Evolutionary conservation across 2,329 filamentous ascomycete genomes (phyloP).

Genomic region (Metarhizium robertsii): DNA sequence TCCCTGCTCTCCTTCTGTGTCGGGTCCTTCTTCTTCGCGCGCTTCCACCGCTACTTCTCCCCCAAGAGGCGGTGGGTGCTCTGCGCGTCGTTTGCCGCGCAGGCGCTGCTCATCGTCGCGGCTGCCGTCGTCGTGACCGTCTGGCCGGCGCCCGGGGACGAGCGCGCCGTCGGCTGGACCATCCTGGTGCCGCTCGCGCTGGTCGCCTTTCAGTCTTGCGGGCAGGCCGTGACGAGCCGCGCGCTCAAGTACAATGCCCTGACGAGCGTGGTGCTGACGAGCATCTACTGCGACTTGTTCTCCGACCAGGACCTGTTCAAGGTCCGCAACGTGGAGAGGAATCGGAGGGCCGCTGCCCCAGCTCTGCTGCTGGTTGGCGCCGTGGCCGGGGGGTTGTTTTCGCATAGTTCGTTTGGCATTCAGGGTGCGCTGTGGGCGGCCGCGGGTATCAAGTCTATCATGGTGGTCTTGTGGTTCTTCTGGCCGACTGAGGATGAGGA

Average conservation of each 20-base stretch:
- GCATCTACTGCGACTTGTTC: conserved; percentile 73
- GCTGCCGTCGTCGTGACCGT: conserved; percentile 47
- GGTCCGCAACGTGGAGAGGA: conserved; percentile 36
- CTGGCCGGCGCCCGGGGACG: conserved; percentile 25
- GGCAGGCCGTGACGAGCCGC: conserved; percentile 66
- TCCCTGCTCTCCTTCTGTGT: conserved; percentile 63
- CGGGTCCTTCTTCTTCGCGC: conserved; percentile 62
- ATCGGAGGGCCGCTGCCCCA: conserved; percentile 40
- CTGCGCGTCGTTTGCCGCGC: conserved; percentile 45
- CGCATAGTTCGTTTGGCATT: conserved; percentile 37
- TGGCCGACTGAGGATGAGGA: conserved; percentile 43
- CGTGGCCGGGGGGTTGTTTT: conserved; percentile 39
- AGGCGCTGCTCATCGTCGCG: conserved; percentile 37
- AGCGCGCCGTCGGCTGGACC: conserved; percentile 43
- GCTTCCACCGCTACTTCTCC: conserved; percentile 55
- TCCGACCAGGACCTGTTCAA: conserved; percentile 48
- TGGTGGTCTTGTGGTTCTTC: conserved; percentile 48
- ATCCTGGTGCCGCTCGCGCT: conserved; percentile 59
- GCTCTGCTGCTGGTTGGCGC: conserved; percentile 39
- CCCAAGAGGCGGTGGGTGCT: conserved; percentile 58
- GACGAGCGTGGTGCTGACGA: conserved; percentile 72
- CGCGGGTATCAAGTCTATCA: conserved; percentile 42
- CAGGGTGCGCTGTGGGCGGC: conserved; percentile 52
- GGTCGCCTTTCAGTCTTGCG: conserved; percentile 68
- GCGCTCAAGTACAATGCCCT: conserved; percentile 60